Percentiles rank a stretch among this genome's conserved stretches.
phyloP scores from a whole-genome alignment of 1,284 basidiomycete species.

The Heterobasidion occidentale region DNA sequence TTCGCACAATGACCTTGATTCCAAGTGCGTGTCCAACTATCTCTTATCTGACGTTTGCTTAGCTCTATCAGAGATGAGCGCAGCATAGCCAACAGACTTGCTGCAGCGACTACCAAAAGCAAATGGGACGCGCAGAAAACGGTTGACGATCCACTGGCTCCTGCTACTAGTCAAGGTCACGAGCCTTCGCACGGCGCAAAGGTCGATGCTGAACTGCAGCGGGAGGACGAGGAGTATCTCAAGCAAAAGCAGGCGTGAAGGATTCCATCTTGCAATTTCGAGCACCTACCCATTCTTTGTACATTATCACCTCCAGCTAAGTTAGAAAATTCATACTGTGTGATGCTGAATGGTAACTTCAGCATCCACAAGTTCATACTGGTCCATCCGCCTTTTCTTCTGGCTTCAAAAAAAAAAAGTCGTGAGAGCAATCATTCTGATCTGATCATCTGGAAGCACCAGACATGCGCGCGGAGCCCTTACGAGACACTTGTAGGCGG shows the following conservation, averaged over 20 bases:
- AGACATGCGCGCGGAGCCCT: too few relatives aligned
- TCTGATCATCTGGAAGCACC: too few relatives aligned
- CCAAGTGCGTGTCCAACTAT: constrained; percentile 24
- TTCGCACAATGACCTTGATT: constrained; percentile 29
- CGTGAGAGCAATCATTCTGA: too few relatives aligned
- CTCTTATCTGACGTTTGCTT: neutral
- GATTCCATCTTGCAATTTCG: neutral
- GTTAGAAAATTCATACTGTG: too few relatives aligned
- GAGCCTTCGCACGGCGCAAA: constrained; percentile 53
- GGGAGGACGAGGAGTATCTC: constrained; percentile 40
- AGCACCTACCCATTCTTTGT: neutral
- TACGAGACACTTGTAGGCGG: too few relatives aligned
- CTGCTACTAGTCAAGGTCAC: constrained; percentile 44
- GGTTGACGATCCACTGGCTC: constrained; percentile 30
- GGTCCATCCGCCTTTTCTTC: too few relatives aligned
- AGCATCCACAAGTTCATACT: too few relatives aligned
- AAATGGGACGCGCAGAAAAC: constrained; percentile 14
- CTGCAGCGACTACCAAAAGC: constrained; percentile 25
- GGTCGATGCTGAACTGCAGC: constrained; percentile 51
- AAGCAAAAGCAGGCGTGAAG: constrained; percentile 29
- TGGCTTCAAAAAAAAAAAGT: too few relatives aligned
- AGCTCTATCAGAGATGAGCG: constrained; percentile 28
- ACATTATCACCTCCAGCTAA: too few relatives aligned
- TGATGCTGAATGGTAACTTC: too few relatives aligned
- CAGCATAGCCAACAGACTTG: constrained; percentile 28